These are phyloP conservation scores for Isabelozyma heimii DNA, from an alignment of 805 yeast genomes.

Conservation along the genomic window DNA sequence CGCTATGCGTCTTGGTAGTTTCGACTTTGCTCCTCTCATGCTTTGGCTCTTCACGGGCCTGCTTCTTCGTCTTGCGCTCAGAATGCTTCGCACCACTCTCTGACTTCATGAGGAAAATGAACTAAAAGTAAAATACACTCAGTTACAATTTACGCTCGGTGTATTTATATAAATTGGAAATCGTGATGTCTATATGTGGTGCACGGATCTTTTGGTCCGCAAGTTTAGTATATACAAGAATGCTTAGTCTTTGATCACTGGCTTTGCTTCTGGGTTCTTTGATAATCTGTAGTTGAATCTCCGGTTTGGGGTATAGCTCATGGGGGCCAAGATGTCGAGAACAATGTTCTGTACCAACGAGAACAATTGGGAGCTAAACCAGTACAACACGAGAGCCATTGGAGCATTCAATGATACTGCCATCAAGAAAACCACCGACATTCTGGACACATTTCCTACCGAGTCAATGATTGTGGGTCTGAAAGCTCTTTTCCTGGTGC, in stretches of 20 bases:
- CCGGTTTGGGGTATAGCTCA: slow-evolving; percentile 45
- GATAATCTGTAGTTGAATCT: slow-evolving; percentile 20
- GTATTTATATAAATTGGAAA: too few relatives aligned
- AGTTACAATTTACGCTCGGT: too few relatives aligned
- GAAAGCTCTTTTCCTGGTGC: slow-evolving; percentile 38
- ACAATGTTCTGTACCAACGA: slow-evolving; percentile 74
- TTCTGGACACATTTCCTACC: slow-evolving; percentile 66
- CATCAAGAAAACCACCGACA: slow-evolving; percentile 77
- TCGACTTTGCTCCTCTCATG: too few relatives aligned
- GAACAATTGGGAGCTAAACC: slow-evolving; percentile 82
- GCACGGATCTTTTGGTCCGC: background rate
- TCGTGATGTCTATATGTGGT: too few relatives aligned
- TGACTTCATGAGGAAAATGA: too few relatives aligned
- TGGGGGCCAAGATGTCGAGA: slow-evolving; percentile 65
- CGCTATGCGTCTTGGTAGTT: too few relatives aligned
- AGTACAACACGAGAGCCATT: slow-evolving; percentile 74
- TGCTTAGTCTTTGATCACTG: slow-evolving; percentile 2
- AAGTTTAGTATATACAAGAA: background rate
- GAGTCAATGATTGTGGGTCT: slow-evolving; percentile 63
- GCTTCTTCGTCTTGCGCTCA: too few relatives aligned
- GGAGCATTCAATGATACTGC: slow-evolving; percentile 87
- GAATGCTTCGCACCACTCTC: too few relatives aligned
- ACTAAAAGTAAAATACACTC: too few relatives aligned
- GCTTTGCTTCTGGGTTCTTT: slow-evolving; percentile 5
- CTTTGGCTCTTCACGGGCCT: too few relatives aligned